phyloP scores from a whole-genome alignment of 2,329 filamentous ascomycete species.

The Myriosclerotinia scirpicola region DNA sequence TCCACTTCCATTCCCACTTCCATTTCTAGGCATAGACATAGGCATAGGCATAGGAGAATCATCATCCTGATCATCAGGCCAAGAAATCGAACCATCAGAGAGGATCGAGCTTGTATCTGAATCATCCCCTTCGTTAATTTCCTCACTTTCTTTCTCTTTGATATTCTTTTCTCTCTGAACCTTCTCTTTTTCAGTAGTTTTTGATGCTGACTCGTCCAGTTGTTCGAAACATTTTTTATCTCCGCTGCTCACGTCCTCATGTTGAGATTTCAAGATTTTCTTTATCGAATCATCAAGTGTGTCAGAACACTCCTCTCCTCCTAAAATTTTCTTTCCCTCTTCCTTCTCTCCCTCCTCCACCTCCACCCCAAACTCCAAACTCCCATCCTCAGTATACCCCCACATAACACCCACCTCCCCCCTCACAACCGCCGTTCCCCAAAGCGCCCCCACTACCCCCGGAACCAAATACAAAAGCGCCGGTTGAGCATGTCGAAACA shows the following conservation, averaged over 20 bases:
- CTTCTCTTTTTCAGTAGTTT: too few relatives aligned
- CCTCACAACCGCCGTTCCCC: slow-evolving; percentile 68
- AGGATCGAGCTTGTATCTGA: slow-evolving; percentile 10
- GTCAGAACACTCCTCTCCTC: slow-evolving; percentile 1
- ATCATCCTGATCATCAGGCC: not conserved
- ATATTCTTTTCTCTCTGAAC: too few relatives aligned
- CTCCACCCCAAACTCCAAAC: slow-evolving; percentile 45
- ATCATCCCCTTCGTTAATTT: not conserved
- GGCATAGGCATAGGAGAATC: not conserved
- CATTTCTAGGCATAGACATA: too few relatives aligned
- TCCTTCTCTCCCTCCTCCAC: slow-evolving; percentile 18
- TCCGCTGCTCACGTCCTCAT: too few relatives aligned
- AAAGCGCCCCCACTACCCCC: slow-evolving; percentile 72
- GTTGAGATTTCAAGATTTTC: too few relatives aligned
- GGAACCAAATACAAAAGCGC: slow-evolving; percentile 92
- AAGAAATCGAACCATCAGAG: slow-evolving; percentile 10
- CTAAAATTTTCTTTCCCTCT: slow-evolving; percentile 5
- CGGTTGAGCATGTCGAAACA: slow-evolving; percentile 81
- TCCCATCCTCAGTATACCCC: slow-evolving; percentile 74
- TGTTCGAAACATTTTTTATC: too few relatives aligned
- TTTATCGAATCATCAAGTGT: not conserved
- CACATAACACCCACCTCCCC: slow-evolving; percentile 69
- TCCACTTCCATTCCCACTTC: not conserved
- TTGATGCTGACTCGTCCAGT: too few relatives aligned
- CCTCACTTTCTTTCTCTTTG: too few relatives aligned